These are phyloP conservation scores for Biscutella laevigata DNA, from an alignment of 441 rosid genomes.

Conservation along the genomic window DNA sequence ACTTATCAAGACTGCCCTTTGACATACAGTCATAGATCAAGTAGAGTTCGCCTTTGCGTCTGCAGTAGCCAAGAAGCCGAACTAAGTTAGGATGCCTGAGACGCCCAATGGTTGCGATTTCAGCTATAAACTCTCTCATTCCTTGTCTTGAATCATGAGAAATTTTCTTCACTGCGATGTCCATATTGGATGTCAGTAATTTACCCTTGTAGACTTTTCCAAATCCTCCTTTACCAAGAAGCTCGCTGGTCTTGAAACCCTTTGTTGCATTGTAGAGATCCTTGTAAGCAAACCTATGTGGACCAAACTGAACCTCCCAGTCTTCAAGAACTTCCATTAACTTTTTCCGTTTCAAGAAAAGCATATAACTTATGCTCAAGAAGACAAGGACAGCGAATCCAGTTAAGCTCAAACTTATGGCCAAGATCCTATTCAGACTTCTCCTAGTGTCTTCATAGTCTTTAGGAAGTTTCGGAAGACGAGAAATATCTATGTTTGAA, in stretches of 20 bases:
- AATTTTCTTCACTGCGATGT: conserved; percentile 34
- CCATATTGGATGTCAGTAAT: conserved; percentile 21
- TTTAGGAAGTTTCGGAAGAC: conserved; percentile 22
- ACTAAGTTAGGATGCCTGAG: conserved; percentile 21
- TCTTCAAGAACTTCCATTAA: conserved; percentile 25
- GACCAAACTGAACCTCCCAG: conserved; percentile 34
- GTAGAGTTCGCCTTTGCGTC: conserved; percentile 11
- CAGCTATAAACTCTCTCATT: conserved; percentile 27
- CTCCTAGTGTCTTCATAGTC: not conserved
- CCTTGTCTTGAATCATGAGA: conserved; percentile 34
- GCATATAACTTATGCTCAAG: not conserved
- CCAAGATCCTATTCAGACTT: not conserved
- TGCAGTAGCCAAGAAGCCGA: conserved; percentile 20
- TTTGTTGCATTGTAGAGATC: conserved; percentile 25
- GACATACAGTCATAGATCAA: conserved; percentile 27
- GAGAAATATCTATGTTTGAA: not conserved
- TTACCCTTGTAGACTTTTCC: conserved; percentile 42
- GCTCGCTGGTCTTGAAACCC: conserved; percentile 34
- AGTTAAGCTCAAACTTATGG: not conserved
- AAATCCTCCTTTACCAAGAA: conserved; percentile 47
- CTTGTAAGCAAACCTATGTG: conserved; percentile 22
- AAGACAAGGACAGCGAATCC: not conserved
- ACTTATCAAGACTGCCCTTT: conserved; percentile 36
- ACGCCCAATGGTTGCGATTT: conserved; percentile 30
- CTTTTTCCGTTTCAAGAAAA: conserved; percentile 15